Evolutionary conservation across 2,329 filamentous ascomycete genomes (phyloP).

Genomic region (Hymenoscyphus occultus): DNA sequence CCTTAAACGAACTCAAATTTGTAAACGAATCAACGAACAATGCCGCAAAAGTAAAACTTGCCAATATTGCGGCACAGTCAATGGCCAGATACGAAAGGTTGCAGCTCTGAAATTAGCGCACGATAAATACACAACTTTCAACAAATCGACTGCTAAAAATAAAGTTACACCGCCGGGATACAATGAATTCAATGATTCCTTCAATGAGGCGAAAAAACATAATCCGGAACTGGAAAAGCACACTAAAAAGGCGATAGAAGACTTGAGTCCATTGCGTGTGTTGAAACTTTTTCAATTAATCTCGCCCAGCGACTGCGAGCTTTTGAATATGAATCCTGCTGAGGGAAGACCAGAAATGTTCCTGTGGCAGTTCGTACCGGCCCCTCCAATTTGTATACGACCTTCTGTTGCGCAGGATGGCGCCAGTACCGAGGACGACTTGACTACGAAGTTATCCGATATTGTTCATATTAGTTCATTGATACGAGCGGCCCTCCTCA

Average conservation of each 20-base stretch:
- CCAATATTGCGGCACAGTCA: slow-evolving; percentile 74
- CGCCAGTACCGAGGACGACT: slow-evolving; percentile 91
- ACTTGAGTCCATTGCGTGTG: slow-evolving; percentile 84
- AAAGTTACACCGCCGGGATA: slow-evolving; percentile 83
- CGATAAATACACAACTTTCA: slow-evolving; percentile 86
- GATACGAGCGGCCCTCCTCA: slow-evolving; percentile 76
- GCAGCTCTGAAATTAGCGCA: slow-evolving; percentile 92
- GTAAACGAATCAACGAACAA: slow-evolving; percentile 84
- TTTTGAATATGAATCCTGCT: slow-evolving; percentile 81
- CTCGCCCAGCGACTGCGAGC: slow-evolving; percentile 79
- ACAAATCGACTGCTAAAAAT: slow-evolving; percentile 80
- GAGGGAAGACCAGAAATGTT: slow-evolving; percentile 95
- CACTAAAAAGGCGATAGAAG: slow-evolving; percentile 86
- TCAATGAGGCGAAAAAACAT: slow-evolving; percentile 71
- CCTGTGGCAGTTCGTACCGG: slow-evolving; percentile 93
- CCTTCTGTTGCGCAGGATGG: slow-evolving; percentile 92
- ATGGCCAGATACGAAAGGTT: slow-evolving; percentile 89
- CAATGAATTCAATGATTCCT: slow-evolving; percentile 79
- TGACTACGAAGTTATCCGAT: slow-evolving; percentile 95
- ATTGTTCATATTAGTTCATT: slow-evolving; percentile 91
- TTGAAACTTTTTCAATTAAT: slow-evolving; percentile 91
- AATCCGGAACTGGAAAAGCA: slow-evolving; percentile 88
- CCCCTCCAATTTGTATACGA: slow-evolving; percentile 88
- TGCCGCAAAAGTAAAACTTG: slow-evolving; percentile 85
- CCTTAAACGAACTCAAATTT: slow-evolving; percentile 75